These are phyloP conservation scores for Trichoderma gamsii DNA, from an alignment of 495 filamentous ascomycete species.

Conservation along the genomic window DNA sequence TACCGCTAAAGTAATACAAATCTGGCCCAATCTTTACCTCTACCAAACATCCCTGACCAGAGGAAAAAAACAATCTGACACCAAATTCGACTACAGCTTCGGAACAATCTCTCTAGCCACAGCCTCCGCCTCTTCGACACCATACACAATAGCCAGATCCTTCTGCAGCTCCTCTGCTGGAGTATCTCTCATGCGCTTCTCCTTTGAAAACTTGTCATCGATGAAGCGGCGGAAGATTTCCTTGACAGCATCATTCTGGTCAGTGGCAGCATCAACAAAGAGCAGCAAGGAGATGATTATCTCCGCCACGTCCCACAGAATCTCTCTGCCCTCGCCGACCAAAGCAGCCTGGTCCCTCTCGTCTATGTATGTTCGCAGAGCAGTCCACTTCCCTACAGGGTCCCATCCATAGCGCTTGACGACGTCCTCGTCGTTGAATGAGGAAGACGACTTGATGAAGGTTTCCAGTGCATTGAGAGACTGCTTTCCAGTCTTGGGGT, in stretches of 20 bases:
- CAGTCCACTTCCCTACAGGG: not conserved
- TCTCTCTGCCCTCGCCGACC: conserved; percentile 29
- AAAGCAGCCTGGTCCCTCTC: conserved; percentile 25
- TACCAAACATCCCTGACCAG: not conserved
- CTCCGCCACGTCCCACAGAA: conserved; percentile 30
- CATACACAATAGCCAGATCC: conserved; percentile 20
- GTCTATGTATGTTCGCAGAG: conserved; percentile 22
- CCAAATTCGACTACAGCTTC: not conserved
- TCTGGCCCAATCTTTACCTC: not conserved
- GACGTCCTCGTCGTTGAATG: not conserved
- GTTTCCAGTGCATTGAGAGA: conserved; percentile 27
- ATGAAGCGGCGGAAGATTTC: conserved; percentile 29
- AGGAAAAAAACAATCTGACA: not conserved
- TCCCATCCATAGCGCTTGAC: conserved; percentile 1
- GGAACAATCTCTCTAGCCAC: not conserved
- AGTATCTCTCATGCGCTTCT: conserved; percentile 6
- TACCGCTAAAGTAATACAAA: not conserved
- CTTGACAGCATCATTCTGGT: conserved; percentile 24
- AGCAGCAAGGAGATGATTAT: conserved; percentile 31
- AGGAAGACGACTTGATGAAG: not conserved
- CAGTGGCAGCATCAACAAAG: conserved; percentile 25
- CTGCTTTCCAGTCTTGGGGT: conserved; percentile 34
- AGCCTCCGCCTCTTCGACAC: conserved; percentile 14
- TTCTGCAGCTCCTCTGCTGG: conserved; percentile 14
- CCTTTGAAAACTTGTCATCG: conserved; percentile 19